Evolutionary conservation across 2,329 filamentous ascomycete genomes (phyloP).

Genomic region (Alternaria atra): DNA sequence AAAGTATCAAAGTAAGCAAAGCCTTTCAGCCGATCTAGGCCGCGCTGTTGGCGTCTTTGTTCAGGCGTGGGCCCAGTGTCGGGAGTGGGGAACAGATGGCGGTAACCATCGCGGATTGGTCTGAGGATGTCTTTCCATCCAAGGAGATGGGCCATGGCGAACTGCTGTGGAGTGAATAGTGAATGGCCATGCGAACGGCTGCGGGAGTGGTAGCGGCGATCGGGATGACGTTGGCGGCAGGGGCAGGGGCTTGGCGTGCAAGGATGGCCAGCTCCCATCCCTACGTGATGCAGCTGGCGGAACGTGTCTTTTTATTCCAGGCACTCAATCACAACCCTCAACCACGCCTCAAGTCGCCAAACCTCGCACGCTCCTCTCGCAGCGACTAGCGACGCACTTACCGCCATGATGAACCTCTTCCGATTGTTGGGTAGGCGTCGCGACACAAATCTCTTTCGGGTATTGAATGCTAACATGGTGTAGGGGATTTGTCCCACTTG

Average conservation of each 20-base stretch:
- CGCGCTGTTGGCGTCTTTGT: slow-evolving; percentile 40
- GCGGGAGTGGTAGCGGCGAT: slow-evolving; percentile 17
- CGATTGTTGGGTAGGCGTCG: slow-evolving; percentile 66
- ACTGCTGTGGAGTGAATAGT: neutral
- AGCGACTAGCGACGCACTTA: slow-evolving; percentile 30
- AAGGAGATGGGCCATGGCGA: slow-evolving; percentile 31
- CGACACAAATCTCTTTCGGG: slow-evolving; percentile 3
- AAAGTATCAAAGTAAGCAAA: slow-evolving; percentile 56
- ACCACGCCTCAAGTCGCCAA: slow-evolving; percentile 24
- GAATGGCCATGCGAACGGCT: slow-evolving; percentile 5
- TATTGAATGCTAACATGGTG: slow-evolving; percentile 33
- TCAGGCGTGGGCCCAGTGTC: slow-evolving; percentile 48
- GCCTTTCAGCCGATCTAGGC: slow-evolving; percentile 46
- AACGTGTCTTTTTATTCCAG: slow-evolving; percentile 51
- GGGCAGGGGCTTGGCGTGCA: slow-evolving; percentile 40
- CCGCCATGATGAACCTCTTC: slow-evolving; percentile 73
- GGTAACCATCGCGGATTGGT: slow-evolving; percentile 52
- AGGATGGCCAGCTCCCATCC: slow-evolving; percentile 37
- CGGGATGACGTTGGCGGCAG: slow-evolving; percentile 32
- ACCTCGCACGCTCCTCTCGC: slow-evolving; percentile 22
- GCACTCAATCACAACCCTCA: slow-evolving; percentile 19
- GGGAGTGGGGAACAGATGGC: slow-evolving; percentile 47
- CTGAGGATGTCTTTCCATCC: slow-evolving; percentile 53
- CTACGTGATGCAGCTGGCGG: slow-evolving; percentile 35
- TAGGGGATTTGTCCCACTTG: slow-evolving; percentile 95